Percentiles rank a stretch among this genome's conserved stretches.
These are phyloP conservation scores for Waltergamsia citrina DNA, from an alignment of 2,329 filamentous ascomycete genomes.

Conservation along the genomic window DNA sequence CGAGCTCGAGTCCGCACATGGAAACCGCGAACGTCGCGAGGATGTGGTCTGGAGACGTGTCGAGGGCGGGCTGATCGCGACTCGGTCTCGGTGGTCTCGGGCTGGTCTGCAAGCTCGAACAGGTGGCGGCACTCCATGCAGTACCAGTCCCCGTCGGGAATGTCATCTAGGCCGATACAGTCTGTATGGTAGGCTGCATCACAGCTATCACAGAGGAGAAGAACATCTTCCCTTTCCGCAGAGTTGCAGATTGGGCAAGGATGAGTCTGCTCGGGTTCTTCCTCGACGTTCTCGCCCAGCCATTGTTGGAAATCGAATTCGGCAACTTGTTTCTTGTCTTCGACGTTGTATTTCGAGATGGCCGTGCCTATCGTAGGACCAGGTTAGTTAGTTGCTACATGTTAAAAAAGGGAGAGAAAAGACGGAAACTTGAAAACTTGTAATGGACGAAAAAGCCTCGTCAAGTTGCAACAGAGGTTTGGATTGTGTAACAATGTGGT, in stretches of 20 bases:
- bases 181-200: slow-evolving; percentile 85
- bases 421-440: no score
- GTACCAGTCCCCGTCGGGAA: slow-evolving; percentile 78
- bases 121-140: slow-evolving; percentile 70
- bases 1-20: slow-evolving; percentile 46
- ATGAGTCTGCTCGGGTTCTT: slow-evolving; percentile 55
- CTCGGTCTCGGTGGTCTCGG: slow-evolving; percentile 7
- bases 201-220: slow-evolving; percentile 87
- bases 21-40: slow-evolving; percentile 21
- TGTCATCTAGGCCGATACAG: slow-evolving; percentile 72
- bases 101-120: slow-evolving; percentile 25
- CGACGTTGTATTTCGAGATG: slow-evolving; percentile 53
- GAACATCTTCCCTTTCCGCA: slow-evolving; percentile 70
- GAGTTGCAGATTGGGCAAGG: slow-evolving; percentile 81
- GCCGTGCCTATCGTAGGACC: slow-evolving; percentile 34
- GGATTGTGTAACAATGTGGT: no score
- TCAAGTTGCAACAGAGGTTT: no score
- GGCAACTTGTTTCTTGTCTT: slow-evolving; percentile 81
- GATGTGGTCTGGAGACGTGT: slow-evolving; percentile 17
- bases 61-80: slow-evolving; percentile 10
- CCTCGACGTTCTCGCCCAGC: slow-evolving; percentile 61
- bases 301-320: slow-evolving; percentile 74
- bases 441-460: slow-evolving; percentile 4
- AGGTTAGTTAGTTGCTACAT: no score
- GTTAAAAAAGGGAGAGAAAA: no score